Evolutionary conservation across 176 grass and related monocot species (phyloP).

Genomic region (Oryza punctata): DNA sequence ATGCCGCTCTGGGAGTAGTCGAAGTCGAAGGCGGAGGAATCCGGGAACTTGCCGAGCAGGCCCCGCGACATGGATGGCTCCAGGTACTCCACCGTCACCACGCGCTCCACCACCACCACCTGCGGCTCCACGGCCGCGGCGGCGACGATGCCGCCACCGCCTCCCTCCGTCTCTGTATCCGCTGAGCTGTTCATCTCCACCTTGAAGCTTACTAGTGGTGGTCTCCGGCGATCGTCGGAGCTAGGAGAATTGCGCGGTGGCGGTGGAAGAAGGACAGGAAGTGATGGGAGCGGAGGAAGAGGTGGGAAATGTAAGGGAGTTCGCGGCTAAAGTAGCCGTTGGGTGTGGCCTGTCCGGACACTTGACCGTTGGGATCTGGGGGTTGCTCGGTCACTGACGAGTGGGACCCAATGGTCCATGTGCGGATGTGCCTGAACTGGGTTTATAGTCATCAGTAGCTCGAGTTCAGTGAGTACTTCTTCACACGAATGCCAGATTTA

Average conservation of each 20-base stretch:
- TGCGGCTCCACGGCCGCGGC: background rate
- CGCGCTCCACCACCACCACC: conserved; percentile 64
- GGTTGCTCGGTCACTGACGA: background rate
- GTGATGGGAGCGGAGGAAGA: background rate
- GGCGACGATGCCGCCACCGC: background rate
- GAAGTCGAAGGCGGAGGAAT: conserved; percentile 78
- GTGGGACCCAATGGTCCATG: conserved; percentile 12
- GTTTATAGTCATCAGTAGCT: background rate
- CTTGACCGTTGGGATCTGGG: conserved; percentile 45
- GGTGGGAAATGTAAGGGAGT: background rate
- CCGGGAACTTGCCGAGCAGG: conserved; percentile 87
- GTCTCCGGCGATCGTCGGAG: background rate
- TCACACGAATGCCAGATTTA: background rate
- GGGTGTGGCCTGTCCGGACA: conserved; percentile 14
- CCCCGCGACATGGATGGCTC: conserved; percentile 67
- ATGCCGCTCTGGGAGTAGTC: conserved; percentile 96
- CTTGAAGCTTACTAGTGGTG: background rate
- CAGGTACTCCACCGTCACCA: conserved; percentile 95
- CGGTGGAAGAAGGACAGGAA: background rate
- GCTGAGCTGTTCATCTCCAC: conserved; percentile 27
- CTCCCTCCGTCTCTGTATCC: conserved; percentile 1
- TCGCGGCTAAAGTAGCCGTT: conserved; percentile 46
- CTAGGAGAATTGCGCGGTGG: background rate
- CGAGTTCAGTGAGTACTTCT: background rate
- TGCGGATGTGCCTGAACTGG: background rate